These are phyloP conservation scores for Musa acuminata DNA, from an alignment of 176 grass and related monocot species.

Conservation along the genomic window DNA sequence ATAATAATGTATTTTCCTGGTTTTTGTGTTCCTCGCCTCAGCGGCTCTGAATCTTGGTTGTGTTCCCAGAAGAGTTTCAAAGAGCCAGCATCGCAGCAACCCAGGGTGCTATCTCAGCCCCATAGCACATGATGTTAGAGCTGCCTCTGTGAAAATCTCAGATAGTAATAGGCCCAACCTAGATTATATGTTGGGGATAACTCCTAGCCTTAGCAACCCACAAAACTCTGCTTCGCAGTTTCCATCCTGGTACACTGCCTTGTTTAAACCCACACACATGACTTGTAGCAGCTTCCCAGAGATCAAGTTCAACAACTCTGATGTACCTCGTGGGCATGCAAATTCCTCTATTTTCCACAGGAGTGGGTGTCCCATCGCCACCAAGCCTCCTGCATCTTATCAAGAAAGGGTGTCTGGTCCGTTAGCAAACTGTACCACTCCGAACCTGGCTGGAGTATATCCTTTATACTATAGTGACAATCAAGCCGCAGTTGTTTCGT, in stretches of 20 bases:
- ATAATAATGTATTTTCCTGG: neutral
- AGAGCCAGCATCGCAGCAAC: conserved; percentile 42
- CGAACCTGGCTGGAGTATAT: conserved; percentile 8
- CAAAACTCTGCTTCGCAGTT: conserved; percentile 2
- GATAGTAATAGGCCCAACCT: conserved; percentile 17
- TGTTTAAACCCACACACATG: conserved; percentile 23
- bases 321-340: neutral
- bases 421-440: neutral
- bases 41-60: conserved; percentile 46
- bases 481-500: neutral
- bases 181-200: neutral
- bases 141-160: conserved; percentile 13
- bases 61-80: conserved; percentile 44
- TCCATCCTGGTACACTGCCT: conserved; percentile 16
- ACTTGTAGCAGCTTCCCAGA: conserved; percentile 9
- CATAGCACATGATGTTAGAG: conserved; percentile 3
- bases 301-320: neutral
- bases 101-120: conserved; percentile 35
- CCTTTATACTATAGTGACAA: conserved; percentile 19
- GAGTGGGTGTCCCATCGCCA: neutral
- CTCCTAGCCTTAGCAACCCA: neutral
- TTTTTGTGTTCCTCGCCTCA: conserved; percentile 7
- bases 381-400: neutral
- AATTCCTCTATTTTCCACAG: neutral
- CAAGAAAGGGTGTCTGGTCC: neutral